These are phyloP conservation scores for Solanum pinnatisectum DNA, from an alignment of 257 asterid species.

Conservation along the genomic window DNA sequence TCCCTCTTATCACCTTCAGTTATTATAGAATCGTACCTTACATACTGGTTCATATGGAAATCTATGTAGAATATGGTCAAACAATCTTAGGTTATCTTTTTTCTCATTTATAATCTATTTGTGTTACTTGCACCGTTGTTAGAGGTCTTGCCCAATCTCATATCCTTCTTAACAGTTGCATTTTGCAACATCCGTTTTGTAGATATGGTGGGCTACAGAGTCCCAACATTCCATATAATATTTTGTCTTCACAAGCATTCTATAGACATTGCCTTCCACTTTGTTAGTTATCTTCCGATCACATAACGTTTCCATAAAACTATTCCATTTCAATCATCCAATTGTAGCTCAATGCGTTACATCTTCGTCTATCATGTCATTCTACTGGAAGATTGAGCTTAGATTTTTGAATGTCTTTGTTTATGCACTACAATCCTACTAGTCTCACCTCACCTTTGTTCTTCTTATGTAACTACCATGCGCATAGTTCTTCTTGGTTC, in stretches of 20 bases:
- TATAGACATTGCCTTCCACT: not conserved
- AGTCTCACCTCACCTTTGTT: not conserved
- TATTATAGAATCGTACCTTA: not conserved
- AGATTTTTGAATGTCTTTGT: not conserved
- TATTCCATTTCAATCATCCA: not conserved
- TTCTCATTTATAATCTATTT: not conserved
- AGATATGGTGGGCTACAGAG: not conserved
- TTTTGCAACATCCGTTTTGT: not conserved
- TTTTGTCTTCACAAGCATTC: not conserved
- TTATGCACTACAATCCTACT: not conserved
- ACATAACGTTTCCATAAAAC: not conserved
- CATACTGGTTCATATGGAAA: not conserved
- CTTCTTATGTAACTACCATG: not conserved
- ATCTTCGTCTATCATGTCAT: not conserved
- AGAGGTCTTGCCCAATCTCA: not conserved
- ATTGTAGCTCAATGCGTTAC: not conserved
- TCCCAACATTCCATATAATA: not conserved
- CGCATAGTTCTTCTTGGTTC: not conserved
- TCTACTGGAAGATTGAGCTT: not conserved
- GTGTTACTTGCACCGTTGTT: not conserved
- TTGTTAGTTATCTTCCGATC: not conserved
- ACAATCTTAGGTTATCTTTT: not conserved
- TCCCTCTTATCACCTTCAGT: not conserved
- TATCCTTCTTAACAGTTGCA: not conserved
- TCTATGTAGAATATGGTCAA: not conserved